Percentiles rank a stretch among this genome's conserved stretches.
Conservation (phyloP, 805 yeast genomes). For the Zygosaccharomyces rouxii region DNA sequence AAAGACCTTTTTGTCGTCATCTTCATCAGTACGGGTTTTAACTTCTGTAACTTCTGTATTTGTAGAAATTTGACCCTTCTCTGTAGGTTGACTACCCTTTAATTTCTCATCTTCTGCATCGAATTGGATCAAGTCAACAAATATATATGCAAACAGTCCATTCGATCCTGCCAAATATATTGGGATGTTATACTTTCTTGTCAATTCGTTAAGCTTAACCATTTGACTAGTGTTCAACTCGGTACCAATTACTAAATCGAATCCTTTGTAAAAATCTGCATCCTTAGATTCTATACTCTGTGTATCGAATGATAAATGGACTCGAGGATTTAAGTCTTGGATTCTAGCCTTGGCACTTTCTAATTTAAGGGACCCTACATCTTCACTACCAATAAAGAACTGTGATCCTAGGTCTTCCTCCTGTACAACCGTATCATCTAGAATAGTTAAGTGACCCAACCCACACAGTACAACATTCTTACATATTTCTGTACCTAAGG, state of each 20-base stretch:
- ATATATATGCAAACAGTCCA: slow-evolving; percentile 80
- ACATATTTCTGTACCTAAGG: slow-evolving; percentile 74
- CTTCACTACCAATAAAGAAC: slow-evolving; percentile 58
- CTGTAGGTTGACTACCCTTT: slow-evolving; percentile 45
- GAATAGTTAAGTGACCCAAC: slow-evolving; percentile 66
- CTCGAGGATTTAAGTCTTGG: slow-evolving; percentile 76
- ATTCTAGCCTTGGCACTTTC: slow-evolving; percentile 54
- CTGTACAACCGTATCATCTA: slow-evolving; percentile 52
- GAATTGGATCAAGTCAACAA: slow-evolving; percentile 72
- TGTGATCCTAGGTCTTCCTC: slow-evolving; percentile 69
- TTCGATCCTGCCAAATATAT: slow-evolving; percentile 63
- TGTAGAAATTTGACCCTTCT: slow-evolving; percentile 45
- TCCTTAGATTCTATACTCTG: slow-evolving; percentile 24
- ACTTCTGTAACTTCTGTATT: slow-evolving; percentile 43
- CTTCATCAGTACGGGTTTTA: slow-evolving; percentile 30
- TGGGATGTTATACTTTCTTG: slow-evolving; percentile 57
- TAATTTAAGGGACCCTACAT: slow-evolving; percentile 53
- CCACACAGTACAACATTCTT: slow-evolving; percentile 89
- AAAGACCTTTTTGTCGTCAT: slow-evolving; percentile 33
- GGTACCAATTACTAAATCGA: slow-evolving; percentile 72
- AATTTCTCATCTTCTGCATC: slow-evolving; percentile 50
- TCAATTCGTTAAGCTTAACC: slow-evolving; percentile 45
- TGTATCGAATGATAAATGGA: slow-evolving; percentile 47
- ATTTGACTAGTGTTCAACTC: slow-evolving; percentile 47
- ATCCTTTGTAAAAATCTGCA: slow-evolving; percentile 44